Percentiles rank a stretch among this genome's conserved stretches.
These are phyloP conservation scores for Trichoderma hamatum DNA, from an alignment of 2,329 filamentous ascomycete species.

Conservation along the genomic window DNA sequence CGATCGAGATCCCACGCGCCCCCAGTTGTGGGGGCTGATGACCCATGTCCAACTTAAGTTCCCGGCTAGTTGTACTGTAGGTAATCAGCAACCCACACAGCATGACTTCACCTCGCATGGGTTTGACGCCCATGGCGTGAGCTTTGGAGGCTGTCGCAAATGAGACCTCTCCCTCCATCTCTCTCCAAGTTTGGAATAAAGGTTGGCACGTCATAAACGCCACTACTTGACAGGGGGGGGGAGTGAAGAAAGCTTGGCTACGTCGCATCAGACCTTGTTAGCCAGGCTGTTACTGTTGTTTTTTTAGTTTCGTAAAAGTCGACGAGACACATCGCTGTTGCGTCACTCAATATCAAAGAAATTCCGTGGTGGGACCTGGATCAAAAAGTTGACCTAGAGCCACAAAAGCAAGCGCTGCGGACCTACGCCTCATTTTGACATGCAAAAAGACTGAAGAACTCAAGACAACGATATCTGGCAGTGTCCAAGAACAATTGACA, in stretches of 20 bases:
- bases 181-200: neutral
- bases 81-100: neutral
- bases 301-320: neutral
- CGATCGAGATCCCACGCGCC: constrained; percentile 23
- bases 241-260: neutral
- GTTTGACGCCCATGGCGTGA: constrained; percentile 10
- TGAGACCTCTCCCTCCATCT: neutral
- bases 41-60: neutral
- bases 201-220: constrained; percentile 17
- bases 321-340: constrained; percentile 19
- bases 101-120: constrained; percentile 18
- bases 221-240: constrained; percentile 13
- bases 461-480: constrained; percentile 6
- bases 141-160: neutral
- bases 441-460: constrained; percentile 12
- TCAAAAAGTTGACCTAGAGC: constrained; percentile 16
- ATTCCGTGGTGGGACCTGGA: constrained; percentile 1
- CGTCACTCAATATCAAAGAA: constrained; percentile 12
- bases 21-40: constrained; percentile 8
- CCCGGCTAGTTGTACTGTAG: neutral
- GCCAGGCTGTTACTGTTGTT: neutral
- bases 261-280: neutral
- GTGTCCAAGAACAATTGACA: neutral
- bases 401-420: constrained; percentile 22
- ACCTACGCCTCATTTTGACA: constrained; percentile 16